These are phyloP conservation scores for Fusarium sp. DNA, from an alignment of 2,329 filamentous ascomycete species.

Conservation along the genomic window DNA sequence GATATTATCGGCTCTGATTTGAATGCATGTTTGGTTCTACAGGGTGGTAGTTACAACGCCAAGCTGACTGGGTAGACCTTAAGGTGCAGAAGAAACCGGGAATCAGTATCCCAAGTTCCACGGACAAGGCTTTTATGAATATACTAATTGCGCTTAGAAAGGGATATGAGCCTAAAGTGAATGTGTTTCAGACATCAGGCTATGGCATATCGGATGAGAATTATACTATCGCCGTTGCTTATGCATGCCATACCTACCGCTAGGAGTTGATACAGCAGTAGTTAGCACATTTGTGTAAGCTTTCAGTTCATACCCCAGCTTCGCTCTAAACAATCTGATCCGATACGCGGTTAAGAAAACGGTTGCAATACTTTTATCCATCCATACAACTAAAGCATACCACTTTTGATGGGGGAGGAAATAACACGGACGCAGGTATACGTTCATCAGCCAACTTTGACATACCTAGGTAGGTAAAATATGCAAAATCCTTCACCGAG, in stretches of 20 bases:
- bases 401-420: too few relatives aligned
- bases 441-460: too few relatives aligned
- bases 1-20: slow-evolving; percentile 31
- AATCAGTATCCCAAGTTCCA: background rate
- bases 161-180: too few relatives aligned
- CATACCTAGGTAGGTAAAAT: too few relatives aligned
- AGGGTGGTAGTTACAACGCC: slow-evolving; percentile 12
- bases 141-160: background rate
- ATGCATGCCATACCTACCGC: background rate
- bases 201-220: background rate
- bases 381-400: too few relatives aligned
- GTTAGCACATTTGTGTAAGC: background rate
- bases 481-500: too few relatives aligned
- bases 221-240: background rate
- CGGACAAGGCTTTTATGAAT: background rate
- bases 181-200: background rate
- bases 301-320: background rate
- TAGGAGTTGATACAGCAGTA: background rate
- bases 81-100: background rate
- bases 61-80: slow-evolving; percentile 2
- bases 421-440: too few relatives aligned
- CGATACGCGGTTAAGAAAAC: background rate
- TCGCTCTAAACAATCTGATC: background rate
- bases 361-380: background rate
- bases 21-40: background rate